phyloP scores from a whole-genome alignment of 768 basidiomycete species.

The Guyanaporus albipodus region DNA sequence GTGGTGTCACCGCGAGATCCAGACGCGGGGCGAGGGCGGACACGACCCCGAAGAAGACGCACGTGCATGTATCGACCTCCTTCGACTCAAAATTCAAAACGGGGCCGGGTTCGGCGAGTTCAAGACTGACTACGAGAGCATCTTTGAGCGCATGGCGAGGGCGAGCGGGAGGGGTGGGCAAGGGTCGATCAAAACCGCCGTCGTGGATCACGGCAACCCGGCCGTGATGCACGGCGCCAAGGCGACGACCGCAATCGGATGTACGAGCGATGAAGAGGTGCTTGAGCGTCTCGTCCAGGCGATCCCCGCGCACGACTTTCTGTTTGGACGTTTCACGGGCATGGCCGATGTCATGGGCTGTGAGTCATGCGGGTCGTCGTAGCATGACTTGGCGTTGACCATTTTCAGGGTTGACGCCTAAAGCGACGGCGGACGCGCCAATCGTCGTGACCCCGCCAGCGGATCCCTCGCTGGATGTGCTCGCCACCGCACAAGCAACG shows the following conservation, averaged over 20 bases:
- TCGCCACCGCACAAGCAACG: conserved; percentile 38
- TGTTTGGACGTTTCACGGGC: conserved; percentile 80
- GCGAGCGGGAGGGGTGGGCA: conserved; percentile 39
- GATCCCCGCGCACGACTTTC: conserved; percentile 67
- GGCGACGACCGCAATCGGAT: conserved; percentile 72
- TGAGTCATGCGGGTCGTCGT: conserved; percentile 37
- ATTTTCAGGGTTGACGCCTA: conserved; percentile 58
- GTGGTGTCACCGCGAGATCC: conserved; percentile 90
- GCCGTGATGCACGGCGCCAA: conserved; percentile 80
- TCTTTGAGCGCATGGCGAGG: conserved; percentile 81
- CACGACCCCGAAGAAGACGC: conserved; percentile 97
- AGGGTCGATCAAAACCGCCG: conserved; percentile 52
- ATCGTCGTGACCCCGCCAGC: conserved; percentile 21
- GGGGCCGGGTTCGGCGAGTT: conserved; percentile 85
- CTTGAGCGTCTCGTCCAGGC: conserved; percentile 62
- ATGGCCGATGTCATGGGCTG: conserved; percentile 81
- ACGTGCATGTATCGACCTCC: conserved; percentile 76
- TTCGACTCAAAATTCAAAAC: conserved; percentile 75
- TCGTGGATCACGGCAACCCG: conserved; percentile 86
- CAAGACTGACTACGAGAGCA: conserved; percentile 73
- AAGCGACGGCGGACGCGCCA: conserved; percentile 38
- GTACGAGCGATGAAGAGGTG: conserved; percentile 75
- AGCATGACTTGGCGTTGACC: background rate
- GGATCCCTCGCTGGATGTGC: conserved; percentile 33
- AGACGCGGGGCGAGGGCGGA: conserved; percentile 76